Conservation (phyloP, 805 yeast genomes). For the Metschnikowia lochheadii region DNA sequence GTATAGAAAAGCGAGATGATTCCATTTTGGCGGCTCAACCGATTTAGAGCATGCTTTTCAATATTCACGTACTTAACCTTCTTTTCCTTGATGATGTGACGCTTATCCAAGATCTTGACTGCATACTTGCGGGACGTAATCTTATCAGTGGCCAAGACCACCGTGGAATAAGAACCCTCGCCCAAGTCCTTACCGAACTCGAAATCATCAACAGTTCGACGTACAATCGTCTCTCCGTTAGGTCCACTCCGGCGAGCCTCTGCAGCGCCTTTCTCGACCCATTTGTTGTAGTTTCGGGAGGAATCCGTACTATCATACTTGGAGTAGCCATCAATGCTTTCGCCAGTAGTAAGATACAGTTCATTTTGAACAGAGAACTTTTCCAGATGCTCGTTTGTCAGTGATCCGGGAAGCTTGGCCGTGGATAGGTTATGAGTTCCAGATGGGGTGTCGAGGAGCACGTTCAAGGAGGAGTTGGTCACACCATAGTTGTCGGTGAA, state of each 20-base stretch:
- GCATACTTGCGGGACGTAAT: conserved; percentile 60
- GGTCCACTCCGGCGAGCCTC: conserved; percentile 9
- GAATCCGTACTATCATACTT: conserved; percentile 5
- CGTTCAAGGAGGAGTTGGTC: conserved; percentile 36
- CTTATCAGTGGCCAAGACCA: conserved; percentile 46
- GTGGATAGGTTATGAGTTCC: conserved; percentile 15
- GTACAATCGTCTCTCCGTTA: conserved; percentile 22
- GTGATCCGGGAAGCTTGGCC: conserved; percentile 2
- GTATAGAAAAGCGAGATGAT: conserved; percentile 69
- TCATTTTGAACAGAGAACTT: conserved; percentile 1
- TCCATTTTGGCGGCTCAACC: conserved; percentile 58
- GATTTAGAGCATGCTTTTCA: conserved; percentile 73
- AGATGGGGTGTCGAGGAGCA: conserved; percentile 29
- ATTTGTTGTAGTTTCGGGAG: conserved; percentile 18
- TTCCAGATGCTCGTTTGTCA: conserved; percentile 1
- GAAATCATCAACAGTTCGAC: conserved; percentile 39
- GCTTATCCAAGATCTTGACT: conserved; percentile 69
- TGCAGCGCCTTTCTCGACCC: conserved; percentile 38
- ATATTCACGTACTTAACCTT: conserved; percentile 82
- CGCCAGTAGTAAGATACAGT: conserved; percentile 7
- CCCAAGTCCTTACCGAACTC: conserved; percentile 40
- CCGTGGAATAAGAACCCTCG: conserved; percentile 45
- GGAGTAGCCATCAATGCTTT: conserved; percentile 13
- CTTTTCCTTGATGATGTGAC: conserved; percentile 75
- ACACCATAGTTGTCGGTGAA: conserved; percentile 24